A percentile compares a stretch with the other conserved stretches of the same genome.
Evolutionary conservation across 1,284 basidiomycete genomes (phyloP).

Genomic region (Leccinum colubrinum): DNA sequence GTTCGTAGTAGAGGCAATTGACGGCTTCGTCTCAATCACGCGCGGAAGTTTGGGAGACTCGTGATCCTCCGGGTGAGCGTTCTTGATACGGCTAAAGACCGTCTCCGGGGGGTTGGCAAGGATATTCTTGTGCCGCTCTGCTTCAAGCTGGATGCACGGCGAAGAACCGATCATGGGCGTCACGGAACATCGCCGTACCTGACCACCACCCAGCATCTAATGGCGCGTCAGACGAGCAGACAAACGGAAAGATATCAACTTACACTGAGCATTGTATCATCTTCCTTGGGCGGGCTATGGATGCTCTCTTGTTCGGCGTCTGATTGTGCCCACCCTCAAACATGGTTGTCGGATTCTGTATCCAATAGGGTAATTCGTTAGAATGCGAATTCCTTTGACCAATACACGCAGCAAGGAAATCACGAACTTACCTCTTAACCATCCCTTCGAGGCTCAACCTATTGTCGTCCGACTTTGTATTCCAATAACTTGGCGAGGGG

Average conservation of each 20-base stretch:
- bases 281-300: conserved; percentile 57
- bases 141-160: conserved; percentile 51
- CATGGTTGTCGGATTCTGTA: no score
- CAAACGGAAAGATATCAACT: conserved; percentile 25
- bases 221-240: conserved; percentile 10
- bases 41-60: conserved; percentile 39
- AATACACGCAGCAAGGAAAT: no score
- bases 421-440: no score
- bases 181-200: conserved; percentile 61
- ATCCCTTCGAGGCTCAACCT: neutral
- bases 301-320: conserved; percentile 28
- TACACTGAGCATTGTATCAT: conserved; percentile 79
- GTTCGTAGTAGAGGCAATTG: conserved; percentile 53
- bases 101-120: conserved; percentile 35
- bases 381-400: no score
- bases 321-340: no score
- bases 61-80: conserved; percentile 29
- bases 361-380: no score
- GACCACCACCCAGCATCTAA: conserved; percentile 76
- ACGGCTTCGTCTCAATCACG: conserved; percentile 53
- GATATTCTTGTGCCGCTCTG: conserved; percentile 59
- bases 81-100: conserved; percentile 29
- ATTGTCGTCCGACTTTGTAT: neutral
- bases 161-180: conserved; percentile 67
- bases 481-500: no score